Base-by-base conservation (phyloP, 805 yeast genomes). In the Teunomyces cretensis region DNA sequence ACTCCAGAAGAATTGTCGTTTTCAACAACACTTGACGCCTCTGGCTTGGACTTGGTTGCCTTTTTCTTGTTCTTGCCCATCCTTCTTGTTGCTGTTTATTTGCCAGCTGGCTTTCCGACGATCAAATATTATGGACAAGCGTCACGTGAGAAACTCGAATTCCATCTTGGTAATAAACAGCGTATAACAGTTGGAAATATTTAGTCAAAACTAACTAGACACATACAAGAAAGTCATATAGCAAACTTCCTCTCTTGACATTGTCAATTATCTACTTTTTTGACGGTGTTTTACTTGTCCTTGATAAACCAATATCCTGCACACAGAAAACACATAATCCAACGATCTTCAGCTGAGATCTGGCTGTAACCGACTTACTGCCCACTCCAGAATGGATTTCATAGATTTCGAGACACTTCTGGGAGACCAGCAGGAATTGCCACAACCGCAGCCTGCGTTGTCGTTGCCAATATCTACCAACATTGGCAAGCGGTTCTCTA, bases 391-490 rank as follows among this genome's bases (percentile, higher is more conserved):
- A 26, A 72, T 72, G 77, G 77, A 72, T 53, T 72, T 69, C 46
- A 60, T 72, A 28, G 75, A 67, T 41, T 70, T 64, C 40, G 75
- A 69, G 28, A 54, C 70, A 16, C 66, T 64, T 43, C 54, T 60
- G 35, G 62, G 55, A 31, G 58, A 57, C 30, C 60, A 53, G 19
- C 41, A 15, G 43, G 33, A 33, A 13, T 52, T 68, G 6, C 74
- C 74, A 4, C 68, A 65, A 37, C 76, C 76, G 5, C 75, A 72
- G 44, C 74, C 75, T 22, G 67, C 75, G n/a, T 62, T 72, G 26
- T 58, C 72, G n/a, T 50, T 72, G 32, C 73, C 76, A 1, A 55
- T 70, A 9, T 50, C 64, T 9, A 52, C 72, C n/a, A 68, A 71
- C 47, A 42, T 71, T 7, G 62, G 72, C 27, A 62, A 66, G 39